Evolutionary conservation across 805 yeast species (phyloP).

Genomic region (Vanderwaltozyma yarrowii): DNA sequence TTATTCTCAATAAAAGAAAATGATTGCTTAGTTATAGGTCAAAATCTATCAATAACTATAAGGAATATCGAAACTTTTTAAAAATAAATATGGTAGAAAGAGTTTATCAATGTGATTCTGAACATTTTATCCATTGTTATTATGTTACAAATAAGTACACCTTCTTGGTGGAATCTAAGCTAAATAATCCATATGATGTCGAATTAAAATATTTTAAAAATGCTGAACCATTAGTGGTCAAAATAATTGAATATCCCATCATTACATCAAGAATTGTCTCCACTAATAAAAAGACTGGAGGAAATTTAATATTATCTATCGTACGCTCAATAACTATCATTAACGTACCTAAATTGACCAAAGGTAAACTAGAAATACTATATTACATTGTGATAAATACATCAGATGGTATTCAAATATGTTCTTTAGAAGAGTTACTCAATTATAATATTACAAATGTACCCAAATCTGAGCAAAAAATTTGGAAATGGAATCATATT

Average conservation of each 20-base stretch:
- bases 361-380: not conserved
- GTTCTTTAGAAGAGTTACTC: conserved; percentile 7
- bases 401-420: conserved; percentile 10
- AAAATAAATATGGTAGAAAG: not conserved
- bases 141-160: conserved; percentile 4
- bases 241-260: conserved; percentile 3
- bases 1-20: too few species aligned
- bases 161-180: conserved; percentile 7
- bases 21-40: too few species aligned
- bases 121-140: conserved; percentile 8
- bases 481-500: conserved; percentile 7
- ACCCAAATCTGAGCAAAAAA: not conserved
- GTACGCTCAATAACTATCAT: conserved; percentile 1
- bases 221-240: not conserved
- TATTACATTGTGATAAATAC: conserved; percentile 8
- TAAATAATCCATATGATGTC: conserved; percentile 2
- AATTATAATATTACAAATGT: too few species aligned
- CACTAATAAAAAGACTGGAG: not conserved
- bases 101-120: conserved; percentile 5
- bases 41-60: too few species aligned
- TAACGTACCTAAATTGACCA: conserved; percentile 3
- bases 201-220: conserved; percentile 4
- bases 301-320: not conserved
- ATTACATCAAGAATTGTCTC: not conserved
- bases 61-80: too few species aligned